Conservation (phyloP, 2,329 filamentous ascomycete genomes). For the Aspergillus aculeatus region DNA sequence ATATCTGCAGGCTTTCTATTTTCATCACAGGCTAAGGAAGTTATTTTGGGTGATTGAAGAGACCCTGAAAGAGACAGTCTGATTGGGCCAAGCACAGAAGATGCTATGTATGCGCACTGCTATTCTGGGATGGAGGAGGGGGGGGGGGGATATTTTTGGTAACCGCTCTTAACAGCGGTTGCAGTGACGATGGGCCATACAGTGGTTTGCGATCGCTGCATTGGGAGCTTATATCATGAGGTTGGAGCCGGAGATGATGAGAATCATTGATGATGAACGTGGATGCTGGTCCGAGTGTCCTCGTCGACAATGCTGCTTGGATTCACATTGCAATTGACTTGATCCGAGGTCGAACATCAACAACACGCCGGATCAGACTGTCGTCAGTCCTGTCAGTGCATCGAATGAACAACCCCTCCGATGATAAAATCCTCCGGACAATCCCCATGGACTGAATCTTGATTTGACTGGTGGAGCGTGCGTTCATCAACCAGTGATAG, state of each 20-base stretch:
- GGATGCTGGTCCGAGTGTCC: background rate
- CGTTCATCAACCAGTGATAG: background rate
- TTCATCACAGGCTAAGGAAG: constrained; percentile 6
- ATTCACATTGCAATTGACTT: background rate
- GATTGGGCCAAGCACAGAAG: background rate
- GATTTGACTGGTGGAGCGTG: constrained; percentile 2
- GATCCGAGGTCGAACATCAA: background rate
- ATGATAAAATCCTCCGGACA: background rate
- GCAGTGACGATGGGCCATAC: background rate
- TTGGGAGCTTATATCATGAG: background rate
- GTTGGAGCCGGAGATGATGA: background rate
- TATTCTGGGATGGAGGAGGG: background rate
- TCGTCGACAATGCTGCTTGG: background rate
- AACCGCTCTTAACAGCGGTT: background rate
- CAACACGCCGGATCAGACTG: background rate
- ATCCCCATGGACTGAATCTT: background rate
- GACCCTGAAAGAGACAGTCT: background rate
- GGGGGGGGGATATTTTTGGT: constrained; percentile 1
- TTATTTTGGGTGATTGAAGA: constrained; percentile 3
- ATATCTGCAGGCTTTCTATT: constrained; percentile 4
- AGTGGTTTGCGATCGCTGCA: background rate
- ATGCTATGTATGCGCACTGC: background rate
- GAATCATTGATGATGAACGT: background rate
- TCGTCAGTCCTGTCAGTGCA: background rate
- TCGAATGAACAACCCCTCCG: background rate